Base-by-base conservation (phyloP, 768 basidiomycete species). In the Austroboletus eburneus region DNA sequence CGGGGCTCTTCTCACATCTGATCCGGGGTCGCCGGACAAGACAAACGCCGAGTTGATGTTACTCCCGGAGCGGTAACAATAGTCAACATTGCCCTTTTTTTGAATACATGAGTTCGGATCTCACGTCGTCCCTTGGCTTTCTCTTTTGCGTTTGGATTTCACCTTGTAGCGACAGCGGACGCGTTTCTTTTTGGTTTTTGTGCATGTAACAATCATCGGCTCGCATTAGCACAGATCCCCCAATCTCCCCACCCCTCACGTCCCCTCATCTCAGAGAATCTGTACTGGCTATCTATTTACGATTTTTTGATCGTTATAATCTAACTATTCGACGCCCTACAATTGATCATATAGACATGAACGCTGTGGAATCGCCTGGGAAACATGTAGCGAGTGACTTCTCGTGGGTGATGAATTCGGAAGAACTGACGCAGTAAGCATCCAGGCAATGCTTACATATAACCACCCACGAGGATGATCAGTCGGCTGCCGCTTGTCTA, bases 1-100 rank as follows among this genome's bases (percentile, higher is more conserved):
- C 43, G 76, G 76, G 1, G 73, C 70, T 30, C 57, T 62, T 37
- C 49, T 64, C 25, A 50, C 57, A 39, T 49, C 62, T 7, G 68
- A 73, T 42, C 72, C 74, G 2, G 70, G 68, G 9, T 73, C 74
- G 7, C 71, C 71, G 1, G 70, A 72, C 52, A 79, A 78, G 57
- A 61, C 57, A 21, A 62, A 56, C 16, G 43, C 44, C 25, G 76
- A 76, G 47, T 43, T 64, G 23, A 66, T 72, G 58, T 50, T 76
- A 12, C 68, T 75, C 24, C 71, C 74, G 9, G 77, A 74, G 50
- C 74, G 77, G 60, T 78, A 39, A 13, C 5, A 64, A 45, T 13
- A 27, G 27, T 18, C 33, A 18, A 9, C 24, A 35, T 6, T 27
- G 7, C 12, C 27, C 12, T n/a, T n/a, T n/a, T n/a, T n/a, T n/a